Conservation (phyloP, 1,284 basidiomycete species). For the Takashimella tepidaria region DNA sequence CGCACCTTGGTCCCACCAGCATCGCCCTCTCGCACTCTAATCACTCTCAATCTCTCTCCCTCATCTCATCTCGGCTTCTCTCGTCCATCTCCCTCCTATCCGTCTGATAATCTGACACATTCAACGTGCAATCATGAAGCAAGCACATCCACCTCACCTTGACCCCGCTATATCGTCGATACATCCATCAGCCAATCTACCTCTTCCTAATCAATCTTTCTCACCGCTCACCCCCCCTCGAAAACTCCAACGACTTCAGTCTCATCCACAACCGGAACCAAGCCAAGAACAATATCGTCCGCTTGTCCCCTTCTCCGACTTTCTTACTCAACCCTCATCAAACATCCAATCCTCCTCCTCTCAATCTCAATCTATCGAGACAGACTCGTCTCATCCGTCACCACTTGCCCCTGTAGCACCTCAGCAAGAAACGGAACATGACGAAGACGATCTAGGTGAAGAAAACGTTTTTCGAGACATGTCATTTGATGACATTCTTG, state of each 20-base stretch:
- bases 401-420: background rate
- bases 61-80: background rate
- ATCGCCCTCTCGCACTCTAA: too few species aligned
- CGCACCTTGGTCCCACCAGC: too few species aligned
- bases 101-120: too few species aligned
- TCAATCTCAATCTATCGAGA: too few species aligned
- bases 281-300: too few species aligned
- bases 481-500: slow-evolving; percentile 58
- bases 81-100: background rate
- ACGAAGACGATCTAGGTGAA: slow-evolving; percentile 24
- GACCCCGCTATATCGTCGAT: background rate
- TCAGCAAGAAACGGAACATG: background rate
- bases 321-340: background rate
- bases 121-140: background rate
- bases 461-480: slow-evolving; percentile 43
- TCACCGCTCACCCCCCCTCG: background rate
- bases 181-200: slow-evolving; percentile 2
- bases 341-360: background rate
- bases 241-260: too few species aligned
- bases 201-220: background rate
- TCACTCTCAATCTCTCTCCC: background rate
- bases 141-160: background rate
- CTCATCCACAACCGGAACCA: background rate
- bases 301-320: background rate
- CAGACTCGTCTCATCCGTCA: too few species aligned